These are phyloP conservation scores for Amphicarpaea edgeworthii DNA, from an alignment of 306 rosid genomes.

Conservation along the genomic window DNA sequence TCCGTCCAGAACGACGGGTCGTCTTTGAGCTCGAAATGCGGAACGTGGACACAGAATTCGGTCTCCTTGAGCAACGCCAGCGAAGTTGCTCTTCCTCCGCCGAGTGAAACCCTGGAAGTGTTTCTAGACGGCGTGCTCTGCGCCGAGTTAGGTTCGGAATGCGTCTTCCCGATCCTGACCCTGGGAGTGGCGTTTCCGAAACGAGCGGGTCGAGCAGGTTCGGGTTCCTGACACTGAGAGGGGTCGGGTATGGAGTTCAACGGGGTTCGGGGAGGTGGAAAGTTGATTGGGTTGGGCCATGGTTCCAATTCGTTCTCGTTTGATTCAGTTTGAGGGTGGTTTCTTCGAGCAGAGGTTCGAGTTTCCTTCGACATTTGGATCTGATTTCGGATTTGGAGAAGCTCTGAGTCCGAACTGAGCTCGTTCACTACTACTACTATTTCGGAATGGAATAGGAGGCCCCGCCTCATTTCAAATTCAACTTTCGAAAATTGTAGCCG, in stretches of 20 bases:
- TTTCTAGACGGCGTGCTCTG: slow-evolving; percentile 74
- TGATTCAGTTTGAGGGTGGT: slow-evolving; percentile 46
- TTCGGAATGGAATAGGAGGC: slow-evolving; percentile 3
- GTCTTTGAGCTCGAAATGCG: slow-evolving; percentile 73
- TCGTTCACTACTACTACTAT: background rate
- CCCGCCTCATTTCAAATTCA: slow-evolving; percentile 65
- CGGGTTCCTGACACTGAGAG: slow-evolving; percentile 57
- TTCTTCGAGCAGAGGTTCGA: slow-evolving; percentile 38
- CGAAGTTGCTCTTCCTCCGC: slow-evolving; percentile 58
- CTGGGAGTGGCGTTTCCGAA: slow-evolving; percentile 56
- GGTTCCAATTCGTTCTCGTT: slow-evolving; percentile 76
- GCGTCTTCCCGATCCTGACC: slow-evolving; percentile 55
- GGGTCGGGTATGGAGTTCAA: slow-evolving; percentile 81
- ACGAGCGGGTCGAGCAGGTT: slow-evolving; percentile 49
- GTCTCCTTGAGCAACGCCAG: slow-evolving; percentile 49
- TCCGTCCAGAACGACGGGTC: slow-evolving; percentile 88
- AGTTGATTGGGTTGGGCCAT: slow-evolving; percentile 49
- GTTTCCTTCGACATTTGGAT: slow-evolving; percentile 55
- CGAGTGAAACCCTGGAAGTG: slow-evolving; percentile 64
- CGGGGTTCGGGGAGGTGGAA: slow-evolving; percentile 82
- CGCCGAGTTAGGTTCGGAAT: slow-evolving; percentile 77
- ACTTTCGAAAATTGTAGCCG: slow-evolving; percentile 26
- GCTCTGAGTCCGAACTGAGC: background rate
- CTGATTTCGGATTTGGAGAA: slow-evolving; percentile 23
- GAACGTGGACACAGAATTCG: slow-evolving; percentile 49